Conservation (phyloP, 2,329 filamentous ascomycete genomes). For the Pezicula radicicola region DNA sequence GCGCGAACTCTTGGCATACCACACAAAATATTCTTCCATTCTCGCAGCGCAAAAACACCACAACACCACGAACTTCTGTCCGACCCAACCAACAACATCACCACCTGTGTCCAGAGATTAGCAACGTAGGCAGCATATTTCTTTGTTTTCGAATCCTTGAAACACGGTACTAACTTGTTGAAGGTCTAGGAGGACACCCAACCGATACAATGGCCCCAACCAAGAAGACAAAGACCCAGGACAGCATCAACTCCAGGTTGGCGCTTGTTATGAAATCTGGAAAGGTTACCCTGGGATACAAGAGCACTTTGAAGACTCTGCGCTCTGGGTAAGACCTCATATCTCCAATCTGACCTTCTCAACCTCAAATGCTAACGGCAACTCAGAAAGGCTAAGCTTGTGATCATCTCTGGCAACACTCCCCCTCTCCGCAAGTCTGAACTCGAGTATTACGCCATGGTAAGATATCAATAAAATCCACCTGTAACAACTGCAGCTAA, state of each 20-base stretch:
- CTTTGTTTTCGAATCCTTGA: too few relatives aligned
- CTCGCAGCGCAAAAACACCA: slow-evolving; percentile 33
- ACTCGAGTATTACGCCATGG: slow-evolving; percentile 65
- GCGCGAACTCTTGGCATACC: too few relatives aligned
- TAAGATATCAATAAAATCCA: slow-evolving; percentile 13
- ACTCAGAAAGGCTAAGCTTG: slow-evolving; percentile 88
- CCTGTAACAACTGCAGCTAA: slow-evolving; percentile 11
- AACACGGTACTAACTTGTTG: too few relatives aligned
- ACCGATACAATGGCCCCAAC: slow-evolving; percentile 31
- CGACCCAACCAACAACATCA: slow-evolving; percentile 1
- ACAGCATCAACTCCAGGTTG: slow-evolving; percentile 65
- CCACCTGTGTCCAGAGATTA: too few relatives aligned
- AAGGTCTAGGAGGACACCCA: background rate
- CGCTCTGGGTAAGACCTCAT: slow-evolving; percentile 52
- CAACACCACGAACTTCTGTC: background rate
- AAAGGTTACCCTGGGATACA: slow-evolving; percentile 87
- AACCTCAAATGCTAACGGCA: too few relatives aligned
- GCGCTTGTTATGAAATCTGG: slow-evolving; percentile 63
- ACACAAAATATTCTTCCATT: slow-evolving; percentile 1
- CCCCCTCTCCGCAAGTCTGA: slow-evolving; percentile 97
- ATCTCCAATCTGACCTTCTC: too few relatives aligned
- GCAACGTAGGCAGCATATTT: too few relatives aligned
- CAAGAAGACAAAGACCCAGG: slow-evolving; percentile 78
- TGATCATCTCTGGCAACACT: slow-evolving; percentile 94
- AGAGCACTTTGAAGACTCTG: slow-evolving; percentile 85